Percentiles rank a stretch among this genome's conserved stretches.
phyloP scores from a whole-genome alignment of 2,329 filamentous ascomycete species.

The Pseudopithomyces chartarum region DNA sequence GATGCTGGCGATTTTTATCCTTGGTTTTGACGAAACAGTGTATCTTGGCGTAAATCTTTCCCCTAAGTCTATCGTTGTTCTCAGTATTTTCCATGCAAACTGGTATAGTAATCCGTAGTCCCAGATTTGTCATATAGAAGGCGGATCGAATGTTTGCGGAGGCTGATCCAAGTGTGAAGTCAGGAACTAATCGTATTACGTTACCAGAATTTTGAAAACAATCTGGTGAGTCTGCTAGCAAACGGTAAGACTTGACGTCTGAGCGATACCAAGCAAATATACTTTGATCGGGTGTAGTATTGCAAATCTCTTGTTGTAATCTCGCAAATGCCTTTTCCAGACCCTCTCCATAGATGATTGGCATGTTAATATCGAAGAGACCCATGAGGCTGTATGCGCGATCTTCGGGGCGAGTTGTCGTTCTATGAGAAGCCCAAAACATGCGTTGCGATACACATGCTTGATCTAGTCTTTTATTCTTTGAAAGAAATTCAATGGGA shows the following conservation, averaged over 20 bases:
- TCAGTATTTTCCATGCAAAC: not conserved
- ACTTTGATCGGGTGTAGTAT: not conserved
- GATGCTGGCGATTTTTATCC: not conserved
- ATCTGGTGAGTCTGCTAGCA: not conserved
- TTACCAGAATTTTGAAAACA: not conserved
- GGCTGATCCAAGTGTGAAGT: not conserved
- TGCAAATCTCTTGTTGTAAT: constrained; percentile 17
- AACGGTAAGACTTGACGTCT: not conserved
- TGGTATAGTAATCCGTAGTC: not conserved
- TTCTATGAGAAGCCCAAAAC: constrained; percentile 20
- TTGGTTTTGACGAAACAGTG: not conserved
- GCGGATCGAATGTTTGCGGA: not conserved
- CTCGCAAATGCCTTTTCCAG: constrained; percentile 9
- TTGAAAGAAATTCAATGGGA: not conserved
- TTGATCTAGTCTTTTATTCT: not conserved
- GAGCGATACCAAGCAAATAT: not conserved
- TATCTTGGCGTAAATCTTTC: not conserved
- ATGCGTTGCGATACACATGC: constrained; percentile 7
- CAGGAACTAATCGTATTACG: not conserved
- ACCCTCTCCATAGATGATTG: constrained; percentile 14
- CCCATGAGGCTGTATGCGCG: constrained; percentile 22
- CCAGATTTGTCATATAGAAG: not conserved
- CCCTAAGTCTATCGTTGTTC: not conserved
- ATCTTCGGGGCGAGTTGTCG: constrained; percentile 19
- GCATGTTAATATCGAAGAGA: constrained; percentile 15